Evolutionary conservation across 2,329 filamentous ascomycete species (phyloP), one percentile per base, ranked within the genome.

Genomic region (Akanthomyces lecanii): DNA sequence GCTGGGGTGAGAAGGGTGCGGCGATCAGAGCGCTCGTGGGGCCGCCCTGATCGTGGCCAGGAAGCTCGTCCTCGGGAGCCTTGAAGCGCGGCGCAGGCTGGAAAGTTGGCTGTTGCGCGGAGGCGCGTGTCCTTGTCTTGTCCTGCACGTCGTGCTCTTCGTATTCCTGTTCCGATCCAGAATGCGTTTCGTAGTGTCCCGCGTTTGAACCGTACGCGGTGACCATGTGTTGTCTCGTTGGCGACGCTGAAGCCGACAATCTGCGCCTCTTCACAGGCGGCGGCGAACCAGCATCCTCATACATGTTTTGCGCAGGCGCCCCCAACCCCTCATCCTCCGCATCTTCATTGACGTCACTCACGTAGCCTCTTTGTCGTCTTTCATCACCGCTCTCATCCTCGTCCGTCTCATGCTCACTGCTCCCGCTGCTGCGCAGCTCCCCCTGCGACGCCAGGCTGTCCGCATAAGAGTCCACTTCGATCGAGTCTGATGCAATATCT

Each of bases 21-120:
- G 66, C 63, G 3, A 72, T 69, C 18, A 72, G 30, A 11, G 56
- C 56, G 18, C 5, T 38, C 30, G 30, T 8, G 30, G 12, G 2
- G 30, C 28, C 16, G 55, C n/a, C 55, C 5, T 40, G 40, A n/a
- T 40, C 42, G 4, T n/a, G 18, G 40, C 40, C 69, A 67, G 36
- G 70, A 64, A 14, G 63, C 25, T 69, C 65, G 1, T 63, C 38
- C 16, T 67, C 67, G 1, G 68, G 47, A 2, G 63, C 56, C 56
- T 76, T 78, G 69, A 79, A 79, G 25, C 76, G 76, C 11, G 77
- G 77, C 2, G 76, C 72, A 0, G 71, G 66, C 2, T 67, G 74
- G 61, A 79, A 79, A 0, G 73, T 73, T 3, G 77, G 77, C 54
- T 78, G 76, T 16, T 61, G 58, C 58, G 71, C 70, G 23, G 66